Base-by-base conservation (phyloP, 345 rosid species). In the Eucalyptus polybractea region DNA sequence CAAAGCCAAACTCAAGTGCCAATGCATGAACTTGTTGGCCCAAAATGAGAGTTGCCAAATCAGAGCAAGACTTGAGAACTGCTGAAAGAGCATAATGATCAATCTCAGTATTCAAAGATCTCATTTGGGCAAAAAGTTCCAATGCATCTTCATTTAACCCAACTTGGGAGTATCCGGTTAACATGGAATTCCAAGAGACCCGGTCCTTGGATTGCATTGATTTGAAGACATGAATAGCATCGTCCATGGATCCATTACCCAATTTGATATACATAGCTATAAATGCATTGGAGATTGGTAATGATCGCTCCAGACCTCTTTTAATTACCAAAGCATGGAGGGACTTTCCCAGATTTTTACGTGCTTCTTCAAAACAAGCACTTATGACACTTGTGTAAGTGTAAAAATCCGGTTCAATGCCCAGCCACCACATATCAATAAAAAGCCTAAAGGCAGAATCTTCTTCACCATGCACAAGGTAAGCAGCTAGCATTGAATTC, bases 61-160 rank as follows among this genome's bases (percentile, higher is more conserved):
- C 97, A 7, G 97, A 93, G 94, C 97, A 96, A 54, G 96, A 94
- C 92, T 95, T 95, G 27, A 96, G 94, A 25, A 92, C 96, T 56
- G 98, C 97, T 25, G 98, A 95, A 89, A 95, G 93, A 16, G 97
- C 89, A 89, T 93, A 95, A 62, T 95, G 95, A 88, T 96, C 97
- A 21, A 94, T 92, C 90, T 93, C 96, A 86, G 90, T 92, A 31
- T 90, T 50, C 31, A 88, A 91, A 89, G 91, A 91, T 90, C 96
- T 94, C 94, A 95, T 94, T 37, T 89, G 89, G 76, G 91, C 89
- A 89, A 93, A 95, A 86, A 93, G 89, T 87, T 95, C 93, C 86
- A 96, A 27, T 6, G 95, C 92, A 87, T 95, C 93, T 90, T 96
- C 96, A 50, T 93, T 91, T 47, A 88, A 93, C 62, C 97, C 95